A percentile compares a stretch with the other conserved stretches of the same genome.
Conservation (phyloP, 768 basidiomycete species). For the Boletellus emodensis region DNA sequence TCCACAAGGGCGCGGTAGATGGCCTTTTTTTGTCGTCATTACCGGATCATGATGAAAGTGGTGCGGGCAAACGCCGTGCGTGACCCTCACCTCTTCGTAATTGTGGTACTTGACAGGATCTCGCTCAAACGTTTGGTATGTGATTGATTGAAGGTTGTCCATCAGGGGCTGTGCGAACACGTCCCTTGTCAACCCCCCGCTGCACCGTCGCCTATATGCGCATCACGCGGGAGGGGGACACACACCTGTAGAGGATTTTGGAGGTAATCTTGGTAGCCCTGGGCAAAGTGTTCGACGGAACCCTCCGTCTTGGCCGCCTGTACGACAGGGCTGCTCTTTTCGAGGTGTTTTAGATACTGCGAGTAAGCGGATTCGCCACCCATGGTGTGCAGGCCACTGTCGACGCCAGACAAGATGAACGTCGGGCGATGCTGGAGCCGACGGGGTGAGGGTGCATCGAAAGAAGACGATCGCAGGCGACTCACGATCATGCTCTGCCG, state of each 20-base stretch:
- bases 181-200: conserved; percentile 6
- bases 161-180: conserved; percentile 68
- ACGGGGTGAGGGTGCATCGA: conserved; percentile 16
- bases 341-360: conserved; percentile 83
- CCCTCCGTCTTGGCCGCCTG: conserved; percentile 61
- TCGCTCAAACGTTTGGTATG: conserved; percentile 96
- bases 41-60: conserved; percentile 7
- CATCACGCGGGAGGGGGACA: background rate
- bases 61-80: conserved; percentile 6
- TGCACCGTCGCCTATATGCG: background rate
- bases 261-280: conserved; percentile 92
- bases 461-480: conserved; percentile 12
- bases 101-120: conserved; percentile 95
- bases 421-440: conserved; percentile 72
- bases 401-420: conserved; percentile 74
- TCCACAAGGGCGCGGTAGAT: conserved; percentile 77
- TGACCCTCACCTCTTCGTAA: conserved; percentile 77
- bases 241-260: conserved; percentile 89
- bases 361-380: conserved; percentile 87
- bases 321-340: conserved; percentile 68
- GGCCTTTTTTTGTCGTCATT: conserved; percentile 44
- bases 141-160: conserved; percentile 94
- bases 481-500: conserved; percentile 83
- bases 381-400: conserved; percentile 57
- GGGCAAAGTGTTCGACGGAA: conserved; percentile 85